Conservation (phyloP, 306 rosid species). For the Hylodesmum podocarpum region DNA sequence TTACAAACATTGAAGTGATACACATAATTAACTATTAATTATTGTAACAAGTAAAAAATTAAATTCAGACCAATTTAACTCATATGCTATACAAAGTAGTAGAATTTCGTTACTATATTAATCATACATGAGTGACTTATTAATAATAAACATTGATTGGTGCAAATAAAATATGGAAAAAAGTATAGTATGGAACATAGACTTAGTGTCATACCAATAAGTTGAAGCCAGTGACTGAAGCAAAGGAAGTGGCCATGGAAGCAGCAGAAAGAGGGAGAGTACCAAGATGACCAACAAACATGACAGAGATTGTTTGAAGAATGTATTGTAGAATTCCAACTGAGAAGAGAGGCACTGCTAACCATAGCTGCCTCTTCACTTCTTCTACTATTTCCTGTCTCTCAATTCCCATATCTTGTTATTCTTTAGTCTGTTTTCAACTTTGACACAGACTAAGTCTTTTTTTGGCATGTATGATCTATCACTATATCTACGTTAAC, state of each 20-base stretch:
- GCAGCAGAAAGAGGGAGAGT: slow-evolving; percentile 34
- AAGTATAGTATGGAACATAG: not conserved
- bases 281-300: slow-evolving; percentile 33
- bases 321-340: slow-evolving; percentile 36
- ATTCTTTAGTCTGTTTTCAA: not conserved
- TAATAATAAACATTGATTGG: too few relatives aligned
- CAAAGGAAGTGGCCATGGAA: slow-evolving; percentile 41
- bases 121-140: too few relatives aligned
- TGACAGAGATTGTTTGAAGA: slow-evolving; percentile 19
- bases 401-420: not conserved
- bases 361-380: slow-evolving; percentile 71
- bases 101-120: too few relatives aligned
- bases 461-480: not conserved
- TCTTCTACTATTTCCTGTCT: slow-evolving; percentile 38
- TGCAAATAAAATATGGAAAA: not conserved
- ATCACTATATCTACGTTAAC: not conserved
- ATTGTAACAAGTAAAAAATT: not conserved
- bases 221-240: slow-evolving; percentile 38
- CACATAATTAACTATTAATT: not conserved
- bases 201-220: slow-evolving; percentile 8
- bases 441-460: not conserved
- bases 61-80: not conserved
- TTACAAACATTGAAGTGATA: not conserved
- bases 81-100: not conserved
- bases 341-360: slow-evolving; percentile 50